phyloP scores from a whole-genome alignment of 2,329 filamentous ascomycete species.

The Clonostachys byssicola region DNA sequence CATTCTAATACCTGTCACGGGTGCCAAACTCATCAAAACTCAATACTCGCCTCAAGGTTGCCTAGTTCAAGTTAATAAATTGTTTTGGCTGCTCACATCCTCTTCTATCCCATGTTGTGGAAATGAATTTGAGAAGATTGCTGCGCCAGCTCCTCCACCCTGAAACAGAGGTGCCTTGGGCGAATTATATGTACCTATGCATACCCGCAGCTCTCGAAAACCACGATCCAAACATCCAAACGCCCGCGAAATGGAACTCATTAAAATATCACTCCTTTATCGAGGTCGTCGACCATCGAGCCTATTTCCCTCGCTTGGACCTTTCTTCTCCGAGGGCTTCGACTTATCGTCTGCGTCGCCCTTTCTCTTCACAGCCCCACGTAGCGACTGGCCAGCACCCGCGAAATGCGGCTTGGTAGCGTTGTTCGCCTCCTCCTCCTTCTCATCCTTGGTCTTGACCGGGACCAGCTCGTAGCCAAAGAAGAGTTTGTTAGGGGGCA shows the following conservation, averaged over 20 bases:
- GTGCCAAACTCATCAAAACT: too few relatives aligned
- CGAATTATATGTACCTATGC: too few relatives aligned
- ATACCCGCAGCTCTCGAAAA: neutral
- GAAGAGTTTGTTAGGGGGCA: slow-evolving; percentile 89
- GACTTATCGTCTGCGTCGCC: slow-evolving; percentile 42
- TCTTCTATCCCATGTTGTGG: too few relatives aligned
- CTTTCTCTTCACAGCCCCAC: slow-evolving; percentile 69
- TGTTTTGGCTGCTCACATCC: too few relatives aligned
- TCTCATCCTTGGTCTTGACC: slow-evolving; percentile 72
- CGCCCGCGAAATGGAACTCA: neutral
- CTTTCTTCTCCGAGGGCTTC: slow-evolving; percentile 42
- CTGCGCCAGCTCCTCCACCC: too few relatives aligned
- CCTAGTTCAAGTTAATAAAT: too few relatives aligned
- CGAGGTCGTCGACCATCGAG: slow-evolving; percentile 34
- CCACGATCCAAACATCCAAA: neutral
- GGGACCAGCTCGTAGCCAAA: slow-evolving; percentile 94
- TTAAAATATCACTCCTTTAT: slow-evolving; percentile 4
- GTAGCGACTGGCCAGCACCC: slow-evolving; percentile 79
- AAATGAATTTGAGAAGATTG: too few relatives aligned
- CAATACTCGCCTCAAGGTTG: too few relatives aligned
- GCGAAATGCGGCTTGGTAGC: slow-evolving; percentile 71
- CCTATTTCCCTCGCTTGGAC: slow-evolving; percentile 32
- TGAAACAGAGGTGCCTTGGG: too few relatives aligned
- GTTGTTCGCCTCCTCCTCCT: slow-evolving; percentile 59
- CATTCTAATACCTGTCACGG: too few relatives aligned